A percentile compares a stretch with the other conserved stretches of the same genome.
phyloP scores from a whole-genome alignment of 768 basidiomycete species.

The Gymnopilus dilepis region DNA sequence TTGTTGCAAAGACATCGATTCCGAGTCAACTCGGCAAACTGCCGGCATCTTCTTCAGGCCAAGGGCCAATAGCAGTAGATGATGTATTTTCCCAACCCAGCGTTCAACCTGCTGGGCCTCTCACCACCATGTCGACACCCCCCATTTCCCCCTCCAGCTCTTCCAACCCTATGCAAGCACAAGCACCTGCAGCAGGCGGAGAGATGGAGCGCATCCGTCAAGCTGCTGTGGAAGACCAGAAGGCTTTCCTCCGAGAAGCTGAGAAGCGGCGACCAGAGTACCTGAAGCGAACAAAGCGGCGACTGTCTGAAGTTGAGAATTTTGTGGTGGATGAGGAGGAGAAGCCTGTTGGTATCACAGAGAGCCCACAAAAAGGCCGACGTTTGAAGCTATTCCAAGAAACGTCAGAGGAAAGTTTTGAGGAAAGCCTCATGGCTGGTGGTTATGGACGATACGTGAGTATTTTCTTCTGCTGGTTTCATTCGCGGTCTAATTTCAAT shows the following conservation, averaged over 20 bases:
- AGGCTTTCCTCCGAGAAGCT: slow-evolving; percentile 53
- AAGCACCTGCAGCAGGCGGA: slow-evolving; percentile 43
- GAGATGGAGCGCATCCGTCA: slow-evolving; percentile 68
- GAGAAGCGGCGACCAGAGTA: slow-evolving; percentile 77
- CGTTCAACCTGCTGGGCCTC: slow-evolving; percentile 5
- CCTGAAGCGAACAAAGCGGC: slow-evolving; percentile 62
- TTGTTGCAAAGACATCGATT: slow-evolving; percentile 45
- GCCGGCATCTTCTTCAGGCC: slow-evolving; percentile 13
- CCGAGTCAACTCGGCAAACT: slow-evolving; percentile 27
- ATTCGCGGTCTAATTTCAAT: slow-evolving; percentile 21
- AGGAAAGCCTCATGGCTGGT: slow-evolving; percentile 83
- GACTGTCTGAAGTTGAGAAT: slow-evolving; percentile 45
- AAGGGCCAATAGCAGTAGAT: slow-evolving; percentile 24
- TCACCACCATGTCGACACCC: slow-evolving; percentile 24
- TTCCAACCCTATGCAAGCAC: slow-evolving; percentile 19
- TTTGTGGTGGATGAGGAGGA: slow-evolving; percentile 38
- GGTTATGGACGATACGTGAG: slow-evolving; percentile 80
- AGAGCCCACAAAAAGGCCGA: slow-evolving; percentile 75
- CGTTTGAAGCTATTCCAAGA: slow-evolving; percentile 79
- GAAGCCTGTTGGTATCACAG: slow-evolving; percentile 61
- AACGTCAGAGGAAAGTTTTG: slow-evolving; percentile 84
- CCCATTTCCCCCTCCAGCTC: slow-evolving; percentile 32
- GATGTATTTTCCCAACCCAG: slow-evolving; percentile 29
- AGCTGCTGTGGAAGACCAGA: slow-evolving; percentile 53
- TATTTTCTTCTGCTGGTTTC: slow-evolving; percentile 13